Percentiles rank a stretch among this genome's conserved stretches.
Conservation (phyloP, 345 rosid genomes). For the Clarkia xantiana region DNA sequence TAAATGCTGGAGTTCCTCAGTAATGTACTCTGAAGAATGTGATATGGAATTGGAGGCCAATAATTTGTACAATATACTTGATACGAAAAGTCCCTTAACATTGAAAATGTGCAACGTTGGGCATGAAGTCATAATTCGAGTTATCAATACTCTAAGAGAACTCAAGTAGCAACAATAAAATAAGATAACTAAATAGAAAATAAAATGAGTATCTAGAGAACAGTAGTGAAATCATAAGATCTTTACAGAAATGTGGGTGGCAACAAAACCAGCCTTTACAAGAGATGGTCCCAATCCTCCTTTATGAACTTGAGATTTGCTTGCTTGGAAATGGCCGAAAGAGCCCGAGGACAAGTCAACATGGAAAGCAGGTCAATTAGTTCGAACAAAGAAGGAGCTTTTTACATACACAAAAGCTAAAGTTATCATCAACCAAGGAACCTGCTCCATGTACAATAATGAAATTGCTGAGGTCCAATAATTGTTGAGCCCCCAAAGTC, state of each 20-base stretch:
- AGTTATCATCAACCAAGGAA: conserved; percentile 13
- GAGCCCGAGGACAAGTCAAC: conserved; percentile 39
- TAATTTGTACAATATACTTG: too few species aligned
- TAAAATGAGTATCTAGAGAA: not conserved
- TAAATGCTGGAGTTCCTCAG: too few species aligned
- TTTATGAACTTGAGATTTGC: conserved; percentile 85
- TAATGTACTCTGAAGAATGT: too few species aligned
- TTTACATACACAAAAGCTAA: too few species aligned
- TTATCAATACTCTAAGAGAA: too few species aligned
- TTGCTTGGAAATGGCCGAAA: conserved; percentile 95
- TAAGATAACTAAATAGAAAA: not conserved
- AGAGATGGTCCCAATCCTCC: conserved; percentile 62
- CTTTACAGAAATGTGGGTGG: conserved; percentile 83
- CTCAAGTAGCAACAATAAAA: not conserved
- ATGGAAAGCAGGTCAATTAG: not conserved
- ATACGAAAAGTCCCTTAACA: too few species aligned
- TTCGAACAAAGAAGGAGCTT: too few species aligned
- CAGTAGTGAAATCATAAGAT: not conserved
- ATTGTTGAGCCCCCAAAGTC: conserved; percentile 20
- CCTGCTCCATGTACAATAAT: conserved; percentile 96
- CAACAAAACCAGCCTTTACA: conserved; percentile 89
- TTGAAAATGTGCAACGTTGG: too few species aligned
- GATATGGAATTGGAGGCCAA: too few species aligned
- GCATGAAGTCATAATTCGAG: too few species aligned
- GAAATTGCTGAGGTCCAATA: conserved; percentile 31